phyloP scores from a whole-genome alignment of 768 basidiomycete genomes.

The Butyriboletus loyo region DNA sequence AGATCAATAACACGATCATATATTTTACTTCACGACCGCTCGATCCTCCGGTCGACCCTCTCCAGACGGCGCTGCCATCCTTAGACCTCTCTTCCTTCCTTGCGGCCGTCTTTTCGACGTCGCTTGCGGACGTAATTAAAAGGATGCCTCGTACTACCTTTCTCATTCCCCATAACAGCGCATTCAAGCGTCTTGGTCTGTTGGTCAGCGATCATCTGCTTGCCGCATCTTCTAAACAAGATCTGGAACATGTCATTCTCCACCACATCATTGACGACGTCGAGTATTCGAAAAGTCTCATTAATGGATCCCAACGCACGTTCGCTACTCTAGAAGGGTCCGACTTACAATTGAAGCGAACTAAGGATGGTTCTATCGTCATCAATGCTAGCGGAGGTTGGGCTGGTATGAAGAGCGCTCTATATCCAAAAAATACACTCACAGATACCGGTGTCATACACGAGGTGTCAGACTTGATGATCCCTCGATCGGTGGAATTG shows the following conservation, averaged over 20 bases:
- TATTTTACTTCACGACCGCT: slow-evolving; percentile 88
- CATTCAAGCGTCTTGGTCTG: slow-evolving; percentile 80
- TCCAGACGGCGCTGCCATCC: slow-evolving; percentile 76
- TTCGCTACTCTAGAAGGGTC: slow-evolving; percentile 85
- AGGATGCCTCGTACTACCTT: slow-evolving; percentile 69
- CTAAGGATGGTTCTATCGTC: slow-evolving; percentile 44
- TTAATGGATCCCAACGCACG: slow-evolving; percentile 64
- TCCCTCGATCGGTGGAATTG: slow-evolving; percentile 84
- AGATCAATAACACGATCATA: slow-evolving; percentile 74
- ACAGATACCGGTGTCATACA: slow-evolving; percentile 92
- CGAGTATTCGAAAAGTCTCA: slow-evolving; percentile 62
- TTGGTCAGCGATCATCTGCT: slow-evolving; percentile 88
- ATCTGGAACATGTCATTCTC: slow-evolving; percentile 79
- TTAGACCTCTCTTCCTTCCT: slow-evolving; percentile 91
- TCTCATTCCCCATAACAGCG: slow-evolving; percentile 86
- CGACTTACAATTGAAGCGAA: slow-evolving; percentile 68
- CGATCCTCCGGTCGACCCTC: slow-evolving; percentile 74
- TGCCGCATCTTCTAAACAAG: slow-evolving; percentile 68
- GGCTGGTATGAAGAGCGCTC: slow-evolving; percentile 61
- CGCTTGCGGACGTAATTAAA: slow-evolving; percentile 68
- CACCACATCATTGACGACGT: slow-evolving; percentile 82
- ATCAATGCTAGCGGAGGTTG: slow-evolving; percentile 75
- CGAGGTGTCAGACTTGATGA: slow-evolving; percentile 76
- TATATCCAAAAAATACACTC: slow-evolving; percentile 63
- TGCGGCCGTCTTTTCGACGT: slow-evolving; percentile 84